phyloP scores from a whole-genome alignment of 2,329 filamentous ascomycete genomes.

The Thielaviopsis musarum region DNA sequence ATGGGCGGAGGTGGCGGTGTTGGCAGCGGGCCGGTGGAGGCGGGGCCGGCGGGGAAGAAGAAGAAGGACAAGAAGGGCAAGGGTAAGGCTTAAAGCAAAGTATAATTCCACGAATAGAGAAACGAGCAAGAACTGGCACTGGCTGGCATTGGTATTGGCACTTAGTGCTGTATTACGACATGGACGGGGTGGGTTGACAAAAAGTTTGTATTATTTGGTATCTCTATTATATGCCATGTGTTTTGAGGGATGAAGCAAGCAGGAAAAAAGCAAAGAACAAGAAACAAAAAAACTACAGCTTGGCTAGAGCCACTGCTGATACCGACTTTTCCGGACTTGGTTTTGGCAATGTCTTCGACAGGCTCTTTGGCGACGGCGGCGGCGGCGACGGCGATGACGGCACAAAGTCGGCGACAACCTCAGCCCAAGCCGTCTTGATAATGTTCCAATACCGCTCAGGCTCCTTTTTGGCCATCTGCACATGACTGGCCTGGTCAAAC shows the following conservation, averaged over 20 bases:
- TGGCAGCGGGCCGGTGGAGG: conserved; percentile 14
- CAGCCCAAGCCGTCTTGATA: conserved; percentile 29
- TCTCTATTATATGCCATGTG: neutral
- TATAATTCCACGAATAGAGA: neutral
- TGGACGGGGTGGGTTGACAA: too few species aligned
- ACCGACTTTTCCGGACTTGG: neutral
- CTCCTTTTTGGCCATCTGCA: conserved; percentile 20
- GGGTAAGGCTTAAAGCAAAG: conserved; percentile 22
- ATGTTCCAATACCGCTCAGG: conserved; percentile 32
- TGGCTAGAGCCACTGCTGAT: neutral
- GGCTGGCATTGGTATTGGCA: neutral
- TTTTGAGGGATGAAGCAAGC: too few species aligned
- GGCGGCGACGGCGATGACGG: neutral
- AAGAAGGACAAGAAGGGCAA: conserved; percentile 35
- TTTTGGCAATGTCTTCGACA: neutral
- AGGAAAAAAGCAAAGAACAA: neutral
- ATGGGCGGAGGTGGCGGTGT: conserved; percentile 16
- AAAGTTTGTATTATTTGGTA: neutral
- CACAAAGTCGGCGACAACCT: neutral
- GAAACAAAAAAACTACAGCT: neutral
- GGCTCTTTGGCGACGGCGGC: neutral
- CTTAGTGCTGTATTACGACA: neutral
- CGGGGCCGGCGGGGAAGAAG: conserved; percentile 21
- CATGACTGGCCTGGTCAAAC: conserved; percentile 32
- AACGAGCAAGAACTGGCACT: neutral